Conservation (phyloP, 345 rosid genomes). For the Streptanthus diversifolius region DNA sequence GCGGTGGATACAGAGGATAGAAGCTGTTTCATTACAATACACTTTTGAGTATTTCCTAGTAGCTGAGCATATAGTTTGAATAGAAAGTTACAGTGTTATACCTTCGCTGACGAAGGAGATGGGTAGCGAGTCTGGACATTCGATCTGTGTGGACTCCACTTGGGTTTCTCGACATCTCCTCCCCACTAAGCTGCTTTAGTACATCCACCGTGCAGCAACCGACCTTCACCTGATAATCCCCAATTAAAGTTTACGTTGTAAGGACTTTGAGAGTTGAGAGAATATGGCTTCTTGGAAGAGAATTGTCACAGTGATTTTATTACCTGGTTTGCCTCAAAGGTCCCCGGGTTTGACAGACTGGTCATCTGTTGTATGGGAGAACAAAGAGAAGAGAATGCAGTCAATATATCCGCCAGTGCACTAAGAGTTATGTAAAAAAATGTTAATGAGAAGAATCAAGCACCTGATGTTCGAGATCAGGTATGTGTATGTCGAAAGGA, state of each 20-base stretch:
- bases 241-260: neutral
- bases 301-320: neutral
- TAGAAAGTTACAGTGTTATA: neutral
- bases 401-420: neutral
- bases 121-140: constrained; percentile 77
- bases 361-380: constrained; percentile 45
- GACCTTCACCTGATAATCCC: constrained; percentile 63
- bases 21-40: constrained; percentile 50
- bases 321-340: constrained; percentile 78
- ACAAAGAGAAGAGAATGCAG: neutral
- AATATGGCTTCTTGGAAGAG: neutral
- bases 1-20: constrained; percentile 83
- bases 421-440: neutral
- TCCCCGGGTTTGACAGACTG: constrained; percentile 76
- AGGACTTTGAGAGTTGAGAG: neutral
- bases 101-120: constrained; percentile 74
- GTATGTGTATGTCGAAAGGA: constrained; percentile 53
- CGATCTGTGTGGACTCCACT: constrained; percentile 66
- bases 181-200: constrained; percentile 80
- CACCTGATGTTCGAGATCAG: constrained; percentile 62
- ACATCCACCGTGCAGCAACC: constrained; percentile 89
- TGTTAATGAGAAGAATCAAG: constrained; percentile 1
- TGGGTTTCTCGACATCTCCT: constrained; percentile 74
- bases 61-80: neutral
- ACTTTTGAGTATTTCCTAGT: neutral